A percentile compares a stretch with the other conserved stretches of the same genome.
Conservation (phyloP, 2,329 filamentous ascomycete genomes). For the Ampelomyces quisqualis region DNA sequence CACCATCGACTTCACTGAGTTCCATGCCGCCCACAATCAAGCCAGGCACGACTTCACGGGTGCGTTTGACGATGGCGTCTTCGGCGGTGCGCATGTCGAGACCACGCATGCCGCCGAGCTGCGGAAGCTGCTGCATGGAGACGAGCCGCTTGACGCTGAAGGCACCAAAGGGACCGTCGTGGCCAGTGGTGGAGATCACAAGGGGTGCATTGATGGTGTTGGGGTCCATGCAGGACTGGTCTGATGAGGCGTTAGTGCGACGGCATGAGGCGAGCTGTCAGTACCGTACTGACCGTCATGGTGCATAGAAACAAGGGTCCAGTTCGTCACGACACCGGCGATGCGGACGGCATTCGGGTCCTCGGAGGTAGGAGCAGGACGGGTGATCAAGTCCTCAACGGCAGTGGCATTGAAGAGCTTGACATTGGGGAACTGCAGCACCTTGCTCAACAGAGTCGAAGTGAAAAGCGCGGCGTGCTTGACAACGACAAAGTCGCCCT, state of each 20-base stretch:
- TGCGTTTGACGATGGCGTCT: slow-evolving; percentile 90
- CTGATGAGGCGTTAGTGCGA: slow-evolving; percentile 52
- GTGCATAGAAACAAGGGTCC: slow-evolving; percentile 80
- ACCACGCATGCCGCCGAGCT: slow-evolving; percentile 88
- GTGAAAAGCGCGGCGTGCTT: slow-evolving; percentile 95
- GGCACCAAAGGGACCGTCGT: slow-evolving; percentile 87
- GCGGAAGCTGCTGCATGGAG: slow-evolving; percentile 79
- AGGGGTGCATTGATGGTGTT: slow-evolving; percentile 94
- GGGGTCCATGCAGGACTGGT: slow-evolving; percentile 94
- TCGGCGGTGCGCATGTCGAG: slow-evolving; percentile 90
- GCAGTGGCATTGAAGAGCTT: slow-evolving; percentile 96
- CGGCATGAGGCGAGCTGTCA: background rate
- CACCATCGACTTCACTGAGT: slow-evolving; percentile 83
- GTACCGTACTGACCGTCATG: slow-evolving; percentile 22
- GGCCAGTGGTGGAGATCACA: slow-evolving; percentile 85
- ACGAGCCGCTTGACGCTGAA: slow-evolving; percentile 91
- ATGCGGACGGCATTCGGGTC: slow-evolving; percentile 63
- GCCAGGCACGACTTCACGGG: slow-evolving; percentile 82
- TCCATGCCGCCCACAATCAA: slow-evolving; percentile 96
- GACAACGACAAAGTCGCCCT: slow-evolving; percentile 85
- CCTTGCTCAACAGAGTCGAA: slow-evolving; percentile 78
- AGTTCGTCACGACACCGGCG: slow-evolving; percentile 91
- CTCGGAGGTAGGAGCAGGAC: slow-evolving; percentile 51
- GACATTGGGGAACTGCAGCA: slow-evolving; percentile 82
- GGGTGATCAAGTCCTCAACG: slow-evolving; percentile 90